phyloP scores from a whole-genome alignment of 1,139 yeast species.

The Nakaseomyces sp. region DNA sequence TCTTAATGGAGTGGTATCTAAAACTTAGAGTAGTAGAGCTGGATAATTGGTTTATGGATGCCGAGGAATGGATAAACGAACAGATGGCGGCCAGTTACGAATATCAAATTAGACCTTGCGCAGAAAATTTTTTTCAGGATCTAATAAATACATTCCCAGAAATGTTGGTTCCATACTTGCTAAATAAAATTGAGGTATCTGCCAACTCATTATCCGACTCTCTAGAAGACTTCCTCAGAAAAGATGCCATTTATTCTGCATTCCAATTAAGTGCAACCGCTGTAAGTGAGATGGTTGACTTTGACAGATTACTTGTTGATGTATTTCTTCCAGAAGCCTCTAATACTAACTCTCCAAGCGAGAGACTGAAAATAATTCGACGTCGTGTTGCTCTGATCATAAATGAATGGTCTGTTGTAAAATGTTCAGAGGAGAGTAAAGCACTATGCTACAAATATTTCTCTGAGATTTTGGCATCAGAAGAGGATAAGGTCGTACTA shows the following conservation, averaged over 20 bases:
- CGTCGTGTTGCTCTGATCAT: conserved; percentile 71
- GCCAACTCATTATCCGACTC: conserved; percentile 31
- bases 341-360: conserved; percentile 15
- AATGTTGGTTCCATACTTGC: conserved; percentile 50
- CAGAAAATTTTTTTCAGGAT: conserved; percentile 77
- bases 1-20: conserved; percentile 64
- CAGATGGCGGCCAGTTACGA: conserved; percentile 75
- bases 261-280: conserved; percentile 70
- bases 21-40: conserved; percentile 65
- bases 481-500: conserved; percentile 66
- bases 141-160: conserved; percentile 57
- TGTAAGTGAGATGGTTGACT: conserved; percentile 54
- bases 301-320: conserved; percentile 49
- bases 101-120: conserved; percentile 76
- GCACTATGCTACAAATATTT: conserved; percentile 54
- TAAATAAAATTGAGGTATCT: conserved; percentile 50
- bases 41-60: conserved; percentile 74
- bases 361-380: conserved; percentile 48
- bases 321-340: conserved; percentile 61
- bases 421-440: conserved; percentile 52
- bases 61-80: conserved; percentile 88
- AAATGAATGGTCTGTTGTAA: conserved; percentile 70
- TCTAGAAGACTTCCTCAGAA: conserved; percentile 48
- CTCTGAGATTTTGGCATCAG: conserved; percentile 29
- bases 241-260: conserved; percentile 73